phyloP scores from a whole-genome alignment of 306 rosid genomes.

The Rosa multiflora region DNA sequence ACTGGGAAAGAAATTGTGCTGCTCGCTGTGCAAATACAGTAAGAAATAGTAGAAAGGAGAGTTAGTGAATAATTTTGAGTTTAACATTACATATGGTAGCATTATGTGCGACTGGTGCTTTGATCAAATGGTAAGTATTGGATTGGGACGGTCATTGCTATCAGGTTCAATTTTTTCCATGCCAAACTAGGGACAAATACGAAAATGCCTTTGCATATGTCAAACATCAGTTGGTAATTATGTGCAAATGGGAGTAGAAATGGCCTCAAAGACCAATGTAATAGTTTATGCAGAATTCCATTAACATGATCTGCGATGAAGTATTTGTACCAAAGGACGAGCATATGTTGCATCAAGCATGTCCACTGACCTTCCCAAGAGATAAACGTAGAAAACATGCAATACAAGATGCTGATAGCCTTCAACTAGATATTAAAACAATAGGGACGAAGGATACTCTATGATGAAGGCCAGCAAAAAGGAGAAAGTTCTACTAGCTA shows the following conservation, averaged over 20 bases:
- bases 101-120: background rate
- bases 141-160: background rate
- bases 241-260: background rate
- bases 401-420: background rate
- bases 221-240: background rate
- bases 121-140: background rate
- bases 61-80: background rate
- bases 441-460: background rate
- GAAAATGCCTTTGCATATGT: background rate
- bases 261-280: background rate
- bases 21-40: constrained; percentile 11
- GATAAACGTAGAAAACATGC: background rate
- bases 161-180: background rate
- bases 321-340: background rate
- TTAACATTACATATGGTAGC: background rate
- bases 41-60: background rate
- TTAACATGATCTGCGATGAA: background rate
- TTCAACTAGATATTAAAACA: background rate
- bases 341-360: background rate
- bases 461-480: background rate
- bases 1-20: background rate
- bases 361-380: background rate
- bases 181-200: background rate
- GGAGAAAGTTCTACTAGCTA: background rate
- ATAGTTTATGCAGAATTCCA: background rate